Evolutionary conservation across 106 monocot species (phyloP), one percentile per base, ranked within the genome.

Genomic region (Alisma plantagoaquatica): DNA sequence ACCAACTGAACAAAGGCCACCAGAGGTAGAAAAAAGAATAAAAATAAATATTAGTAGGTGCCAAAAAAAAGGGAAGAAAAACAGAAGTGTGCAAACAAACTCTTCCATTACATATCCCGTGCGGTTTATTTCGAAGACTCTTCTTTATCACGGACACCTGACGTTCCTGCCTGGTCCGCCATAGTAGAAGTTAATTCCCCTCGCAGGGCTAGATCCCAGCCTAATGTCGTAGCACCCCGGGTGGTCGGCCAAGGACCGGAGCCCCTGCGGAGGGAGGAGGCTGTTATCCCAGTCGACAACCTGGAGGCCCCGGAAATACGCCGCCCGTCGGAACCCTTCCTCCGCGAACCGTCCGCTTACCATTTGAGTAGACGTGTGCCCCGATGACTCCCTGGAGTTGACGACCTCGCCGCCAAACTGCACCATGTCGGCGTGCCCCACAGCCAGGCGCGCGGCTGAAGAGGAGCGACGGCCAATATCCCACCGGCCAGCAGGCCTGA

Each of bases 121-220:
- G n/a, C n/a, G n/a, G n/a, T n/a, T n/a, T n/a, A n/a, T n/a, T n/a
- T n/a, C n/a, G n/a, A n/a, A n/a, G n/a, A n/a, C n/a, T n/a, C n/a
- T n/a, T n/a, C n/a, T n/a, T n/a, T n/a, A 27, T 24, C 53, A 89
- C 27, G 63, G 60, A 49, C 89, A 89, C 23, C 64, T 89, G 15
- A 74, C 51, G 38, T 72, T 89, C 65, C 76, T 89, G n/a, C n/a
- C n/a, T n/a, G n/a, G n/a, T n/a, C n/a, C n/a, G n/a, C n/a, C n/a
- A n/a, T n/a, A n/a, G n/a, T 89, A 89, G 61, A 89, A 89, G 52
- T 89, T 83, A 52, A 62, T 83, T 3, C 83, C 89, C 89, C 89
- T 83, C 0, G 59, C 83, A 15, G 46, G 10, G 24, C 69, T 89
- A 29, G 71, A 43, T 27, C 79, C 76, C 20, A 79, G 83, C 55